Conservation (phyloP, 2,329 filamentous ascomycete species). For the Penicillium psychrosexuale region DNA sequence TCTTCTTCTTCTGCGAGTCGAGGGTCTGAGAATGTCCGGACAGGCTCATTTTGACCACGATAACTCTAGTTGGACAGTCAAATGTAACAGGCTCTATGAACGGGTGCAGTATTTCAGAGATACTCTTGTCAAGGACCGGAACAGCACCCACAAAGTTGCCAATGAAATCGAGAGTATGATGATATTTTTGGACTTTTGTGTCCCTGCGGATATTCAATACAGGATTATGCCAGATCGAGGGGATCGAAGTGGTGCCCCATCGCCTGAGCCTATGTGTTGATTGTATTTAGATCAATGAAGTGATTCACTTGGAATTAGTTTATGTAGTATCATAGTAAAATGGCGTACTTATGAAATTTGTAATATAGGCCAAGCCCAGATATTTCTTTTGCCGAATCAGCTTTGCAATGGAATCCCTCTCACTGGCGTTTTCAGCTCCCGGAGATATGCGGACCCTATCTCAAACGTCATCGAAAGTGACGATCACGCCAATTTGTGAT, state of each 20-base stretch:
- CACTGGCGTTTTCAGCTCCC: neutral
- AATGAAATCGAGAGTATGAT: neutral
- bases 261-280: neutral
- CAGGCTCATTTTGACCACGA: neutral
- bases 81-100: neutral
- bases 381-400: neutral
- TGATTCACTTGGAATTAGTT: neutral
- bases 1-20: neutral
- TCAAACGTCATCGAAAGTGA: conserved; percentile 3
- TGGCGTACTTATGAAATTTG: neutral
- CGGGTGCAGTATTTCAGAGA: neutral
- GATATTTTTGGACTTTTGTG: neutral
- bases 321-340: neutral
- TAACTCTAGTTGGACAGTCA: neutral
- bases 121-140: neutral
- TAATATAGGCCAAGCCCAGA: no score
- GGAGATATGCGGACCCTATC: neutral
- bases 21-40: neutral
- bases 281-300: neutral
- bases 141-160: neutral
- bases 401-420: neutral
- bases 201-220: neutral
- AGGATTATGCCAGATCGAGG: neutral
- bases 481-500: conserved; percentile 2
- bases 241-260: conserved; percentile 6